These are phyloP conservation scores for Candida sp. DNA, from an alignment of 1,139 yeast species.

Conservation along the genomic window DNA sequence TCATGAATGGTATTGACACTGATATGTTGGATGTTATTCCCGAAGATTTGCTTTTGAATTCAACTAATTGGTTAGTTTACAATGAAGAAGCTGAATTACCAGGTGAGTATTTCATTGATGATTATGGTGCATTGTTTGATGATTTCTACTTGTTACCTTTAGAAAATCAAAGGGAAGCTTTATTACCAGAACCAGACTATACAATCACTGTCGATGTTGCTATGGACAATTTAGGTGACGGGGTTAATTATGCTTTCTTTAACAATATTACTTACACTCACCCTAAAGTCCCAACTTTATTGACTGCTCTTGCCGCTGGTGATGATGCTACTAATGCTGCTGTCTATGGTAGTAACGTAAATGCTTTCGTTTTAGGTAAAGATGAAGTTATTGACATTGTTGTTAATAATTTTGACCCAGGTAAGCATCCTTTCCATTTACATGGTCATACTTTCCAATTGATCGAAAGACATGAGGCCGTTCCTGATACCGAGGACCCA, in stretches of 20 bases:
- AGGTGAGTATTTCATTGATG: slow-evolving; percentile 19
- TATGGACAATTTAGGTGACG: slow-evolving; percentile 71
- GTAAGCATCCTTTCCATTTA: slow-evolving; percentile 90
- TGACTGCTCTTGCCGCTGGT: slow-evolving; percentile 53
- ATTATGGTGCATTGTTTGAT: slow-evolving; percentile 35
- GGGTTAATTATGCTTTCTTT: slow-evolving; percentile 74
- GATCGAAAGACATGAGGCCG: slow-evolving; percentile 53
- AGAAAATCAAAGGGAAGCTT: slow-evolving; percentile 23
- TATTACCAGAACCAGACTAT: slow-evolving; percentile 58
- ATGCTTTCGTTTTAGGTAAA: slow-evolving; percentile 56
- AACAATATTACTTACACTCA: slow-evolving; percentile 59
- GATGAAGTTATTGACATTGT: slow-evolving; percentile 70
- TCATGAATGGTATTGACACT: slow-evolving; percentile 60
- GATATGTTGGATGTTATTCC: slow-evolving; percentile 67
- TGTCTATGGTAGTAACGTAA: slow-evolving; percentile 68
- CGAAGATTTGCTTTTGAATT: slow-evolving; percentile 46
- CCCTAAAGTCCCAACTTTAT: slow-evolving; percentile 66
- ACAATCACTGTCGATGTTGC: slow-evolving; percentile 54
- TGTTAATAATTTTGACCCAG: slow-evolving; percentile 73
- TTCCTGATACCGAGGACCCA: slow-evolving; percentile 47
- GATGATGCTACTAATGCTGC: slow-evolving; percentile 41
- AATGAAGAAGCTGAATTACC: slow-evolving; percentile 28
- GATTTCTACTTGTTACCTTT: slow-evolving; percentile 56
- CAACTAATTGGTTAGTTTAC: slow-evolving; percentile 55
- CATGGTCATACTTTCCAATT: slow-evolving; percentile 87